phyloP scores from a whole-genome alignment of 768 basidiomycete genomes.

The Tulasnella sp. region DNA sequence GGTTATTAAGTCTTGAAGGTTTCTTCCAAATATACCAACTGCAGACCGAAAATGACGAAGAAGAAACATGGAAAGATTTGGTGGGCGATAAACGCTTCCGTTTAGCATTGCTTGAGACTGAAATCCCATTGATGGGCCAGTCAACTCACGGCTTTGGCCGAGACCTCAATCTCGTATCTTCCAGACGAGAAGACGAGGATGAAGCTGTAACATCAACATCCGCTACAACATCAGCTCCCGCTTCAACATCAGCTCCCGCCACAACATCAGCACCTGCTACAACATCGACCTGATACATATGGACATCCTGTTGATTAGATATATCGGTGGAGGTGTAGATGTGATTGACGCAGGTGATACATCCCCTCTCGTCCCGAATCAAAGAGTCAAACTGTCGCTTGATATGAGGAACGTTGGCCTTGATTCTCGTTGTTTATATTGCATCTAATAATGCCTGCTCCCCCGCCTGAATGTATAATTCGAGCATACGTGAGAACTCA shows the following conservation, averaged over 20 bases:
- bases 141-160: conserved; percentile 78
- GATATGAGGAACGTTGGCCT: background rate
- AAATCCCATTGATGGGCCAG: conserved; percentile 44
- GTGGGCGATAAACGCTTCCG: conserved; percentile 47
- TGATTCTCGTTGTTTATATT: conserved; percentile 6
- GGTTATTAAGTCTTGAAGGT: conserved; percentile 63
- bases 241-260: no score
- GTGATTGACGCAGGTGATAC: background rate
- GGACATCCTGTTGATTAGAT: background rate
- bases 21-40: conserved; percentile 82
- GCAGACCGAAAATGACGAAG: conserved; percentile 81
- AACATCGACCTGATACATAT: background rate
- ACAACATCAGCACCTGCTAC: background rate
- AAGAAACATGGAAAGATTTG: conserved; percentile 77
- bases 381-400: background rate
- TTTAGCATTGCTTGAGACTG: background rate
- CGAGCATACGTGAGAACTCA: background rate
- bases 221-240: background rate
- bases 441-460: background rate
- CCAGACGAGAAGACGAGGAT: conserved; percentile 57
- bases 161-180: conserved; percentile 59
- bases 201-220: background rate
- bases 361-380: background rate
- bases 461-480: background rate
- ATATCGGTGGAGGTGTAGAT: background rate